Percentiles rank a stretch among this genome's conserved stretches.
These are phyloP conservation scores for Phaeosphaeria sp. DNA, from an alignment of 2,329 filamentous ascomycete species.

Conservation along the genomic window DNA sequence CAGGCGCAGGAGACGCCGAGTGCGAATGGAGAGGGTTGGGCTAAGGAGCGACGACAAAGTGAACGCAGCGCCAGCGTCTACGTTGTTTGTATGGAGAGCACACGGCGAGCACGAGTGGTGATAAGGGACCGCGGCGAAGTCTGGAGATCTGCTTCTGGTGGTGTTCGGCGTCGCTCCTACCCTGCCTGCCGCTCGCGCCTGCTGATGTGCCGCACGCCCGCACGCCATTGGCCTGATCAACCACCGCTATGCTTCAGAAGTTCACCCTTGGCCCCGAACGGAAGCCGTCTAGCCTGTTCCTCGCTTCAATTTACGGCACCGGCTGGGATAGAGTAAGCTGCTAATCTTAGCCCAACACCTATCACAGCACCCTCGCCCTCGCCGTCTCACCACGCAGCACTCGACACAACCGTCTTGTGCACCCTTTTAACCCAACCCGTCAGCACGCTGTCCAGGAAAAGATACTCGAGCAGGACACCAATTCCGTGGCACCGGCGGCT, in stretches of 20 bases:
- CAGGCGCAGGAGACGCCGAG: constrained; percentile 17
- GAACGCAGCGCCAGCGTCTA: constrained; percentile 36
- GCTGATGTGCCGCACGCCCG: constrained; percentile 14
- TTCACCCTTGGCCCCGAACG: constrained; percentile 23
- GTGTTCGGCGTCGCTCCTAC: background rate
- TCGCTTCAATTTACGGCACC: constrained; percentile 7
- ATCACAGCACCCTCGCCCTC: constrained; percentile 4
- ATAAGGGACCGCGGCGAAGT: constrained; percentile 15
- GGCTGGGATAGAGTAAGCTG: constrained; percentile 26
- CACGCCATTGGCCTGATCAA: constrained; percentile 17
- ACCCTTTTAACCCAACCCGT: background rate
- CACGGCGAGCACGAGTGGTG: constrained; percentile 34
- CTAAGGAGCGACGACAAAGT: constrained; percentile 30
- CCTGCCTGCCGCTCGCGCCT: constrained; percentile 18
- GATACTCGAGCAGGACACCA: background rate
- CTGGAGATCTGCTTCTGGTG: constrained; percentile 1
- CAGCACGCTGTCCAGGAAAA: background rate
- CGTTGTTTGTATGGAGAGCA: constrained; percentile 20
- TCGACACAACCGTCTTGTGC: background rate
- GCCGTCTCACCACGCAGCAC: background rate
- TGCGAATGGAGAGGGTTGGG: constrained; percentile 15
- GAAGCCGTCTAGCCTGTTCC: constrained; percentile 36
- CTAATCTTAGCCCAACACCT: constrained; percentile 7
- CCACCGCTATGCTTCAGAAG: constrained; percentile 15
- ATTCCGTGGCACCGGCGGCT: constrained; percentile 28